Evolutionary conservation across 495 filamentous ascomycete genomes (phyloP).

Genomic region (Cercophora newfieldiana): DNA sequence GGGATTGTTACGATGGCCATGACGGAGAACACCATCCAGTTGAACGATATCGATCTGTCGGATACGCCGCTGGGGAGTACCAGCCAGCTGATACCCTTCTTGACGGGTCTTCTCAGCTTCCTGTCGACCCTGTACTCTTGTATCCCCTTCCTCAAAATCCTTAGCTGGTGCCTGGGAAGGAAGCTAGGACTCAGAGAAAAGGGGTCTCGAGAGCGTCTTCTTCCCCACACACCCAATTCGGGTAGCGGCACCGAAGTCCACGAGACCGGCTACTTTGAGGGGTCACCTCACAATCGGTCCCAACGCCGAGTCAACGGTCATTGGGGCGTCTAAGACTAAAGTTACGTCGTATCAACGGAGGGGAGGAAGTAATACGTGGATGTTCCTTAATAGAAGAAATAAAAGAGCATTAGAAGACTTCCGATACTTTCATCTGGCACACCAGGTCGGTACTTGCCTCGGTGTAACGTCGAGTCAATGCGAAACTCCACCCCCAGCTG

Average conservation of each 20-base stretch:
- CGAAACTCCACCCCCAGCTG: background rate
- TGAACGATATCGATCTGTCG: conserved; percentile 5
- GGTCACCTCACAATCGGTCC: no score
- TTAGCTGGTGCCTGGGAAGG: background rate
- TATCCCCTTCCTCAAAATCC: background rate
- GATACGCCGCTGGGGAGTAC: conserved; percentile 5
- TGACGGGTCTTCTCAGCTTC: conserved; percentile 7
- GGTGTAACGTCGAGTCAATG: background rate
- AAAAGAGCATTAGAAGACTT: background rate
- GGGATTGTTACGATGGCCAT: conserved; percentile 7
- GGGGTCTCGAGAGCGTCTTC: no score
- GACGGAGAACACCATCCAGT: conserved; percentile 3
- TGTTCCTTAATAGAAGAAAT: background rate
- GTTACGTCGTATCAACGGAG: background rate
- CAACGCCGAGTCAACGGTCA: no score
- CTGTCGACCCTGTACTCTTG: conserved; percentile 3
- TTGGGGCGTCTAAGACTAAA: background rate
- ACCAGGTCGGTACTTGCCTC: background rate
- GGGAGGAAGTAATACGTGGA: background rate
- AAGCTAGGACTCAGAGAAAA: no score
- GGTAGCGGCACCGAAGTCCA: no score
- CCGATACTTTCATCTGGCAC: background rate
- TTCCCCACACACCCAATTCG: no score
- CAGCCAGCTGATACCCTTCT: conserved; percentile 11
- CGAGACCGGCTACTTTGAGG: no score